phyloP scores from a whole-genome alignment of 2,329 filamentous ascomycete species.

The Proliferodiscus dingleyae region DNA sequence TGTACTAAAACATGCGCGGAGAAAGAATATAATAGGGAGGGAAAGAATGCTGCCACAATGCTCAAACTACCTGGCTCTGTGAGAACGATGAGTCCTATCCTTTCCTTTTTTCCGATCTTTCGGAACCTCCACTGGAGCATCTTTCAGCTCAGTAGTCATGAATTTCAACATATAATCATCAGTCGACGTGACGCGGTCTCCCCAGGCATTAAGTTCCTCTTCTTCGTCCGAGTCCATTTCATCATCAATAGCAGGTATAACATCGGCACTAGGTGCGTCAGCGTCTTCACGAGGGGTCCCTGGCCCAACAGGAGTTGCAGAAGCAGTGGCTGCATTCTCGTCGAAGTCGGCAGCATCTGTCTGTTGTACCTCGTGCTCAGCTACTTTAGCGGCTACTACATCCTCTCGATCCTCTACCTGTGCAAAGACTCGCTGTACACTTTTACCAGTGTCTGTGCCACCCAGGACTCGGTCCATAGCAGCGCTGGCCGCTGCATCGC shows the following conservation, averaged over 20 bases:
- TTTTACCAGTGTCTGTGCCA: slow-evolving; percentile 48
- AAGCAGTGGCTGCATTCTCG: slow-evolving; percentile 47
- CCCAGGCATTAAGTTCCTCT: slow-evolving; percentile 55
- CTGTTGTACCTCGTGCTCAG: slow-evolving; percentile 80
- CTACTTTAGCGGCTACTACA: slow-evolving; percentile 77
- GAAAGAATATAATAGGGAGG: slow-evolving; percentile 2
- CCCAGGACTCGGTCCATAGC: slow-evolving; percentile 85
- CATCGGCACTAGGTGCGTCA: slow-evolving; percentile 40
- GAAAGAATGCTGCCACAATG: slow-evolving; percentile 19
- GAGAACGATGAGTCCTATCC: slow-evolving; percentile 26
- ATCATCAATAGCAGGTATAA: slow-evolving; percentile 19
- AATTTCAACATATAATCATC: slow-evolving; percentile 71
- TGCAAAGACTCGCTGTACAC: slow-evolving; percentile 71
- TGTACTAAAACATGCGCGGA: slow-evolving; percentile 20
- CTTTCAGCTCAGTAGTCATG: slow-evolving; percentile 59
- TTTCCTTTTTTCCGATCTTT: slow-evolving; percentile 52
- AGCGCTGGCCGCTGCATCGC: slow-evolving; percentile 67
- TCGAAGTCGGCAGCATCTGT: slow-evolving; percentile 83
- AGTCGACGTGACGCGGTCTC: slow-evolving; percentile 53
- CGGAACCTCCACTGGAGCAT: slow-evolving; percentile 56
- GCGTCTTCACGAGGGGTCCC: slow-evolving; percentile 26
- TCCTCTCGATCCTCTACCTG: slow-evolving; percentile 92
- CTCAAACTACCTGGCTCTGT: slow-evolving; percentile 23
- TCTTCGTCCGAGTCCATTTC: slow-evolving; percentile 32
- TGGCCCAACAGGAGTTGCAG: slow-evolving; percentile 25